Base-by-base conservation (phyloP, 768 basidiomycete genomes). In the Coprinopsis sp. region DNA sequence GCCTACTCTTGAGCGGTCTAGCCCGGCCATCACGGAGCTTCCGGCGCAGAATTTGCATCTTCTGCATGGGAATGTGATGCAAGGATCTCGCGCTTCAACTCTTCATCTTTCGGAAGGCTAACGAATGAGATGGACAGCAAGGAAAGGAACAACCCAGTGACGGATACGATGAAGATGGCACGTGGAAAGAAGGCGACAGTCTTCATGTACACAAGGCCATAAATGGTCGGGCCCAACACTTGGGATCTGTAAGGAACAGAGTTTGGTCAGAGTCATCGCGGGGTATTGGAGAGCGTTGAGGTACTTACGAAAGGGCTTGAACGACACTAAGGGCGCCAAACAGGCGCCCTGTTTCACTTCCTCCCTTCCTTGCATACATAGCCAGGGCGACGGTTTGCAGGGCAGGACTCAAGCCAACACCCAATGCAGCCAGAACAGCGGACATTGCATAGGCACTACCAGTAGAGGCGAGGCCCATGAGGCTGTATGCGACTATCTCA, bases 271-370 rank as follows among this genome's bases (percentile, higher is more conserved):
- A 22, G 34, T 16, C 33, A 18, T 16, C 3, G 33, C 6, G 7
- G 37, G 34, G 23, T 23, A 16, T 29, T 31, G 12, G 14, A 41
- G 30, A 14, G 13, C 6, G 11, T 18, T 12, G 33, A 36, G 33
- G 24, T 3, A 64, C 66, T 13, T 50, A 84, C 80, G 81, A 72
- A 8, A 91, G 58, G 4, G 85, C 80, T 51, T 86, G 79, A 3
- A 91, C 53, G 23, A 93, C 86, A 46, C 83, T 81, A 47, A 93
- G 54, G 3, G 81, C 90, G 11, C 90, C 92, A 57, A 92, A 93
- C 14, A 96, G 69, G 54, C 70, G 73, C 2, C 91, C 92, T 11
- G 73, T 68, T 56, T 91, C 86, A 12, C 70, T 71, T 2, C 81
- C 77, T 1, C 76, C 76, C 16, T 69, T 66, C n/a, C 64, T 64